Evolutionary conservation across 768 basidiomycete genomes (phyloP).

Genomic region (Myochromella boudieri): DNA sequence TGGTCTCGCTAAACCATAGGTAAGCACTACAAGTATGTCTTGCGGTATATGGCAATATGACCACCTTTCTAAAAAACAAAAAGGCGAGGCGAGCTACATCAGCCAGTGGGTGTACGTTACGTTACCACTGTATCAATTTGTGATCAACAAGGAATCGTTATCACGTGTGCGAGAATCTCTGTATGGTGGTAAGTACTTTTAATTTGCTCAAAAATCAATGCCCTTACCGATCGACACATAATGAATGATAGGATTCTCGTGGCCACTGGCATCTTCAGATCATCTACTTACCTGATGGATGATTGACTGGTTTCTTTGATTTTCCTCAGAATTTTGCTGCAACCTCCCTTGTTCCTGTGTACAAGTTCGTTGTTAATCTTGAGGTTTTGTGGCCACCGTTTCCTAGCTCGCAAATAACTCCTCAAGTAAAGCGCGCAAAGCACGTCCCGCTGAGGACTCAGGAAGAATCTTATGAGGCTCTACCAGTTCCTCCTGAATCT

Average conservation of each 20-base stretch:
- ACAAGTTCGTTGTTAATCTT: not conserved
- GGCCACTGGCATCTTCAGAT: constrained; percentile 5
- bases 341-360: constrained; percentile 3
- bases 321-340: constrained; percentile 7
- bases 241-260: constrained; percentile 3
- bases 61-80: no score
- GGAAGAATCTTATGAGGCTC: not conserved
- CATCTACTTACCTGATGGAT: constrained; percentile 7
- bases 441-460: not conserved
- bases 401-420: constrained; percentile 4
- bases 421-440: not conserved
- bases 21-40: no score
- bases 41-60: no score
- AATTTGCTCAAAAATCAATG: not conserved
- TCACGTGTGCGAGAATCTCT: no score
- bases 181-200: no score
- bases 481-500: constrained; percentile 3
- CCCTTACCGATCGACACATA: not conserved
- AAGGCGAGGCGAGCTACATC: no score
- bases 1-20: no score
- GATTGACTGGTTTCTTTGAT: constrained; percentile 2
- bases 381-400: not conserved
- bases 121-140: no score
- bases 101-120: no score
- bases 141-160: no score